Percentiles rank a stretch among this genome's conserved stretches.
Conservation (phyloP, 495 filamentous ascomycete species). For the Neurospora africana region DNA sequence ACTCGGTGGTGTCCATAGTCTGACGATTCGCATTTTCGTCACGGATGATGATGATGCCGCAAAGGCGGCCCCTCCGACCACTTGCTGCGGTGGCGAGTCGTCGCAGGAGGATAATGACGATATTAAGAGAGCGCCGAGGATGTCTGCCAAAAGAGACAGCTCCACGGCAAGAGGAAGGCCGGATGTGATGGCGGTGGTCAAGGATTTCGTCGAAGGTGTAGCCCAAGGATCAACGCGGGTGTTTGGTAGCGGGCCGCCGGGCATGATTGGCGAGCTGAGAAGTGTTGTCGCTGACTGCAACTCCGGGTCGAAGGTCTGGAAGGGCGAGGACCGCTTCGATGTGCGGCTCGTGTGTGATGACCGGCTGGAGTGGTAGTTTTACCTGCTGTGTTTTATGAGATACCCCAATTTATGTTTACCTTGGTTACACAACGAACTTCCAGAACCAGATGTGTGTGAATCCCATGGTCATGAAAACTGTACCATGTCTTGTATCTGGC, state of each 20-base stretch:
- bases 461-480: neutral
- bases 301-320: slow-evolving; percentile 39
- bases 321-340: slow-evolving; percentile 44
- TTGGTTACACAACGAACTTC: neutral
- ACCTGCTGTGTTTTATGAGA: neutral
- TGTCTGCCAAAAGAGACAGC: slow-evolving; percentile 1
- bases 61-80: neutral
- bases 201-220: slow-evolving; percentile 26
- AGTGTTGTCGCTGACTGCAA: slow-evolving; percentile 43
- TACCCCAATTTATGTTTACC: slow-evolving; percentile 9
- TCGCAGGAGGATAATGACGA: slow-evolving; percentile 1
- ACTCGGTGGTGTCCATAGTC: slow-evolving; percentile 25
- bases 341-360: slow-evolving; percentile 48
- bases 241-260: slow-evolving; percentile 51
- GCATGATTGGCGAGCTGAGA: slow-evolving; percentile 47
- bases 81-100: neutral
- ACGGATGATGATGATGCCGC: slow-evolving; percentile 26
- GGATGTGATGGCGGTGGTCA: slow-evolving; percentile 24
- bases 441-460: neutral
- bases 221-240: slow-evolving; percentile 41
- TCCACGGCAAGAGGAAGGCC: slow-evolving; percentile 14
- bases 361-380: slow-evolving; percentile 31
- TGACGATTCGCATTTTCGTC: slow-evolving; percentile 46
- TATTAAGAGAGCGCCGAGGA: neutral
- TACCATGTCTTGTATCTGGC: neutral